Percentiles rank a stretch among this genome's conserved stretches.
These are phyloP conservation scores for Colletotrichum sojae DNA, from an alignment of 2,329 filamentous ascomycete species.

Conservation along the genomic window DNA sequence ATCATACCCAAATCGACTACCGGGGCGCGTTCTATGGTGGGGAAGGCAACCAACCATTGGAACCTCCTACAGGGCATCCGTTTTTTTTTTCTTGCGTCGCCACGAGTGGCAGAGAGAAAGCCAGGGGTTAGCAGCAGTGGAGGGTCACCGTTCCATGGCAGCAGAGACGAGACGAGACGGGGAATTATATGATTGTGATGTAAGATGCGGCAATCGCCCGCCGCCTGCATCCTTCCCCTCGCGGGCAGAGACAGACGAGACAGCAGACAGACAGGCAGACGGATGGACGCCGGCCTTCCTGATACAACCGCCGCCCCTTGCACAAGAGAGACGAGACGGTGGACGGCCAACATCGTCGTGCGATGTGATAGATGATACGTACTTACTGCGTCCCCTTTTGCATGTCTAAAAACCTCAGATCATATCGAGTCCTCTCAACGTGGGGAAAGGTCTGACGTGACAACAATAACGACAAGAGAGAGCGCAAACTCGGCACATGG, in stretches of 20 bases:
- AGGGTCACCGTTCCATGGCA: not conserved
- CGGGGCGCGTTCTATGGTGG: not conserved
- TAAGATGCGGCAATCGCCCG: constrained; percentile 35
- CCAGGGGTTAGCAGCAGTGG: no score
- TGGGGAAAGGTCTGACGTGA: not conserved
- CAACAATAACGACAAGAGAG: not conserved
- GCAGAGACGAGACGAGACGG: not conserved
- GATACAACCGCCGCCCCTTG: no score
- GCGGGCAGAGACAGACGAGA: not conserved
- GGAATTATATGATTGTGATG: constrained; percentile 19
- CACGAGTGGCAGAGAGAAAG: not conserved
- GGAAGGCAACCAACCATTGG: not conserved
- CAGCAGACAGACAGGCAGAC: not conserved
- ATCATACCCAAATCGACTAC: not conserved
- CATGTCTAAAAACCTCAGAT: not conserved
- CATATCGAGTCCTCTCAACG: not conserved
- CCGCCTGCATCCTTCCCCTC: not conserved
- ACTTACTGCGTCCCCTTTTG: no score
- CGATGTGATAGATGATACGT: no score
- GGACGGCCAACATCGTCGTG: no score
- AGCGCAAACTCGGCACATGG: not conserved
- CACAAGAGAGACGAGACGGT: no score
- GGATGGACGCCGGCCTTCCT: not conserved
- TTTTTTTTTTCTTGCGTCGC: not conserved
- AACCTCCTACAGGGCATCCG: not conserved